Evolutionary conservation across 1,139 yeast genomes (phyloP), one percentile per base, ranked within the genome.

Genomic region (Pichia sp.): DNA sequence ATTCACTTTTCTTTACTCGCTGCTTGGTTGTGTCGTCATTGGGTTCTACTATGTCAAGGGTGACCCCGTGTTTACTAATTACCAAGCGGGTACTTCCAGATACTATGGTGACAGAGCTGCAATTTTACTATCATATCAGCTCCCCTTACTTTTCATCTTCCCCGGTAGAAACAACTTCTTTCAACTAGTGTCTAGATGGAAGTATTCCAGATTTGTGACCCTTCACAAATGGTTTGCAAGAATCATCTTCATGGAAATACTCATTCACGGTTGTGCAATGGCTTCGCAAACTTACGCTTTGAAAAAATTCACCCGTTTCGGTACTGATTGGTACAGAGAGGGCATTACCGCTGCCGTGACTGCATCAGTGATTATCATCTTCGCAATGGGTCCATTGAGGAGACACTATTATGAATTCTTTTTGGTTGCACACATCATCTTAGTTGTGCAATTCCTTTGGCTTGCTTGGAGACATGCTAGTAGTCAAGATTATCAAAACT

Each of bases 151-250:
- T 18, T 64, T 77, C 26, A 47, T 77, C 20, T 74, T 77, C 55
- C 80, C 79, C 0, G 83, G 85, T 4, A 64, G 87, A 60, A 82
- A 82, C 55, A 82, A 81, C 53, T 59, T 81, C 35, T 56, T 82
- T 49, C 73, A 74, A 45, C 67, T 71, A 65, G 33, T 76, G 29
- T 76, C 86, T 4, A 83, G 86, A 29, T 77, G 86, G 80, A 64
- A 72, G 18, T 70, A 69, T 47, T 62, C 77, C 3, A 67, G 83
- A 30, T 79, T 80, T 52, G 62, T 77, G 39, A 62, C 71, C 17
- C 68, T 75, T 53, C 93, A 83, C 58, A 74, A 78, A 49, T 77
- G 84, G 80, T 51, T 74, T 6, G 74, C 78, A 2, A 67, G 91
- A 56, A 46, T 62, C 2, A 52, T 63, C 40, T 49, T 63, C 22